A percentile compares a stretch with the other conserved stretches of the same genome.
Evolutionary conservation across 352 stramenopile species (phyloP).

Genomic region (Pythium rhizo-oryzae): DNA sequence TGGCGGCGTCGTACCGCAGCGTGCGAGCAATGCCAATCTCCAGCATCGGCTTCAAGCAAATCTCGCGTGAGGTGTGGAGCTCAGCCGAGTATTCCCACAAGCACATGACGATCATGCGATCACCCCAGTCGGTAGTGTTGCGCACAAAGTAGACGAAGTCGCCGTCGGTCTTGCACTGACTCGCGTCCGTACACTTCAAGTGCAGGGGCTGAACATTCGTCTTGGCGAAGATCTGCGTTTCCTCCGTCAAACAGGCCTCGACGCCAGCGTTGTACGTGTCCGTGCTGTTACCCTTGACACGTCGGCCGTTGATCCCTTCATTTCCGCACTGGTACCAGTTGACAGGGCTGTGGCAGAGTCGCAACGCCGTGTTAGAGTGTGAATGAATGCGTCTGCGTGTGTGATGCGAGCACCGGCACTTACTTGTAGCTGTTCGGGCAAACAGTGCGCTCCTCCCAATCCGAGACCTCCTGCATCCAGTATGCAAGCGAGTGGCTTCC

Average conservation of each 20-base stretch:
- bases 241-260: constrained; percentile 57
- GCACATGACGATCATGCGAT: constrained; percentile 84
- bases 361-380: not conserved
- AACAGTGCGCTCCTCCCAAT: constrained; percentile 80
- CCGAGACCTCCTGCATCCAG: constrained; percentile 82
- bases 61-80: constrained; percentile 47
- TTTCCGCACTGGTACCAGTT: constrained; percentile 87
- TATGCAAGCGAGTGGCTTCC: constrained; percentile 78
- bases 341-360: constrained; percentile 46
- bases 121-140: constrained; percentile 82
- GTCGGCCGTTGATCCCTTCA: constrained; percentile 42
- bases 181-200: constrained; percentile 59
- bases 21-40: constrained; percentile 67
- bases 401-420: not conserved
- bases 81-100: constrained; percentile 73
- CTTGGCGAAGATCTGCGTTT: constrained; percentile 70
- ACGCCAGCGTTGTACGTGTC: constrained; percentile 56
- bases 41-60: constrained; percentile 79
- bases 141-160: constrained; percentile 80
- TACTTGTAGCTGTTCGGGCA: constrained; percentile 86
- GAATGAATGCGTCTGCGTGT: too few species aligned
- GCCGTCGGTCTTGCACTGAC: constrained; percentile 53
- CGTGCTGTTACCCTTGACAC: constrained; percentile 32
- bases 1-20: constrained; percentile 31
- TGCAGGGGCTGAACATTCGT: constrained; percentile 75